phyloP scores from a whole-genome alignment of 257 asterid genomes.

The Scutellaria minor region DNA sequence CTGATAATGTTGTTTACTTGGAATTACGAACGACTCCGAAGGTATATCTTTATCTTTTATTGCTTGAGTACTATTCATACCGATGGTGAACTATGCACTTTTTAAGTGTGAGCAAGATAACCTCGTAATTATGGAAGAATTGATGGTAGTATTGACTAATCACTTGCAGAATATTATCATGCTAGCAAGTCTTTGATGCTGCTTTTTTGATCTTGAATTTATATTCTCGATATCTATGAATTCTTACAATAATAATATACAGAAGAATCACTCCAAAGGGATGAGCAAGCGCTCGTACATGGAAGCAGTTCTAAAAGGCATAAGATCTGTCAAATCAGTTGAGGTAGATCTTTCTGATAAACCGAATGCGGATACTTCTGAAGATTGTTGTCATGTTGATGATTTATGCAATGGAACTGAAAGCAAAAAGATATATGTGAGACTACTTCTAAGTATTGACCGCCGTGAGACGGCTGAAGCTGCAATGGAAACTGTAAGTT shows the following conservation, averaged over 20 bases:
- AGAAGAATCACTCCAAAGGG: slow-evolving; percentile 82
- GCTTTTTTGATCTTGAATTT: slow-evolving; percentile 12
- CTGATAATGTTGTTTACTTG: slow-evolving; percentile 88
- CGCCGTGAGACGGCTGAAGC: slow-evolving; percentile 89
- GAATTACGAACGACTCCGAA: slow-evolving; percentile 94
- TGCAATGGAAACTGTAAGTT: slow-evolving; percentile 93
- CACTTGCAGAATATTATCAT: neutral
- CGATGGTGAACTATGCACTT: slow-evolving; percentile 18
- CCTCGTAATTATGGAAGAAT: neutral
- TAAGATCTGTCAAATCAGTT: slow-evolving; percentile 61
- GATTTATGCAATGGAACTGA: slow-evolving; percentile 39
- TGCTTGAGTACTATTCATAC: slow-evolving; percentile 2
- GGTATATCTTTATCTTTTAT: slow-evolving; percentile 45
- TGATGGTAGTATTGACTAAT: neutral
- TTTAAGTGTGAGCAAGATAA: slow-evolving; percentile 12
- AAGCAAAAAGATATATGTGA: slow-evolving; percentile 72
- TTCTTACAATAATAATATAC: slow-evolving; percentile 25
- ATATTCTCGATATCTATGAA: neutral
- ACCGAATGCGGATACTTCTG: slow-evolving; percentile 39
- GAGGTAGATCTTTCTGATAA: slow-evolving; percentile 57
- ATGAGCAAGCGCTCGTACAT: slow-evolving; percentile 91
- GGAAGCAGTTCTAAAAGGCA: slow-evolving; percentile 83
- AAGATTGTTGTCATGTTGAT: slow-evolving; percentile 32
- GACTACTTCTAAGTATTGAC: slow-evolving; percentile 91
- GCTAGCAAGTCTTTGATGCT: neutral